These are phyloP conservation scores for Onygenales sp. DNA, from an alignment of 2,329 filamentous ascomycete species.

Conservation along the genomic window DNA sequence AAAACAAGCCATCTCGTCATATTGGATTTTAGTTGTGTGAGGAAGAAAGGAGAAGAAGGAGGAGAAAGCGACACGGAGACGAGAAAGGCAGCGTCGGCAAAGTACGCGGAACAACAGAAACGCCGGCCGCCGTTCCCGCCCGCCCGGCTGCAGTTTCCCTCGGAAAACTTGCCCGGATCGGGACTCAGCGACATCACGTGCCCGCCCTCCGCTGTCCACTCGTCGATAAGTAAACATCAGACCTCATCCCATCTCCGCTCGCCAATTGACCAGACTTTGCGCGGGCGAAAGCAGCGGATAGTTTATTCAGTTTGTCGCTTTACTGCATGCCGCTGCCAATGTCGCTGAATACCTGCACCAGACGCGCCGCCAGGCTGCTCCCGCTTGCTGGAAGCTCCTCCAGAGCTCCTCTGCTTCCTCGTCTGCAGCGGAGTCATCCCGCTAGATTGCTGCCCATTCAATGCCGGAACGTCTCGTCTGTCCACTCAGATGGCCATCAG, in stretches of 20 bases:
- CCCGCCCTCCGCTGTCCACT: no score
- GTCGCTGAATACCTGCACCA: constrained; percentile 29
- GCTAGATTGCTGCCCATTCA: constrained; percentile 17
- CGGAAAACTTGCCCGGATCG: no score
- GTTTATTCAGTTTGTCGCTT: not conserved
- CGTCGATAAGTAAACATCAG: no score
- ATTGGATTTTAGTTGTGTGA: constrained; percentile 67
- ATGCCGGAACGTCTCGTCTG: constrained; percentile 30
- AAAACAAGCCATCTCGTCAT: constrained; percentile 61
- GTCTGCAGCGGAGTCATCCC: constrained; percentile 12
- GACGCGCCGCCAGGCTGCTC: constrained; percentile 23
- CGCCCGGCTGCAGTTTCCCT: no score
- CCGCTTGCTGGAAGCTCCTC: constrained; percentile 23
- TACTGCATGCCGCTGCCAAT: constrained; percentile 13
- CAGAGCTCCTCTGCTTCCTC: constrained; percentile 15
- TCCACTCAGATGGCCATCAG: constrained; percentile 32
- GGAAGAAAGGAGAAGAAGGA: constrained; percentile 42
- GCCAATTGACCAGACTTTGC: no score
- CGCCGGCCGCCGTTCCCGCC: no score
- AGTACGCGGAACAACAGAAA: not conserved
- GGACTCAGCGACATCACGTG: no score
- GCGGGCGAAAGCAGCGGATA: no score
- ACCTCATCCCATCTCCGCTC: no score
- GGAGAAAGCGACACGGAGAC: not conserved
- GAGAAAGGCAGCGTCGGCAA: not conserved